Base-by-base conservation (phyloP, 2,329 filamentous ascomycete species). In the Lecanicillium sp. region DNA sequence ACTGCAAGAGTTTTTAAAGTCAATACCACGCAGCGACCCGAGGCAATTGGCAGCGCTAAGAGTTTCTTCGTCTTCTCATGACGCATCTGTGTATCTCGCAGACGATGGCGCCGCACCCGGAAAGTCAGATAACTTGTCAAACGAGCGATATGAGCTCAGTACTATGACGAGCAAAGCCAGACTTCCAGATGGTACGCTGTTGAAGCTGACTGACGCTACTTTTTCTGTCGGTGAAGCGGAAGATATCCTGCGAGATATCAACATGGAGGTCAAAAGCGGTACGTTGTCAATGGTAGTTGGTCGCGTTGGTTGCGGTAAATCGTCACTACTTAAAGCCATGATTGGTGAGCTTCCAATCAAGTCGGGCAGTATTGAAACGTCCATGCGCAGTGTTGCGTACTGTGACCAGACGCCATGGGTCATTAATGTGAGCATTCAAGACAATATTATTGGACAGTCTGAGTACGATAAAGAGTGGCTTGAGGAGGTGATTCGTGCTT, bases 221-320 rank as follows among this genome's bases (percentile, higher is more conserved):
- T 49, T 57, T 22, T 17, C 44, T 1, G 17, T 45, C 0, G 40
- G 45, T 1, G 48, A 53, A 6, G 44, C 33, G 3, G 37, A 35
- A 4, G 11, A 38, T 1, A 34, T 59, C 1, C 43, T 63, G 2
- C 43, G 43, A 1, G 37, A 52, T 2, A 47, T 62, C 9, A 47
- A 45, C n/a, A 14, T 60, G 6, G 16, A 12, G 0, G 22, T 62
- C 2, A 17, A 29, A 0, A 20, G 35, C 1, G 43, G 50, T 4
- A 51, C 45, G 0, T 36, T 64, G 0, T 64, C 54, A 11, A 57
- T 66, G 43, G 30, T 68, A 3, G 48, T 66, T 1, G 65, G 66
- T 0, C 58, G 55, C 1, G 63, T 68, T 1, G 67, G 64, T 1
- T 61, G 60, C n/a, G 65, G 67, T 17, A 70, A 70, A 35, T 61